phyloP scores from a whole-genome alignment of 2,329 filamentous ascomycete genomes.

The Aureobasidium subglaciale region DNA sequence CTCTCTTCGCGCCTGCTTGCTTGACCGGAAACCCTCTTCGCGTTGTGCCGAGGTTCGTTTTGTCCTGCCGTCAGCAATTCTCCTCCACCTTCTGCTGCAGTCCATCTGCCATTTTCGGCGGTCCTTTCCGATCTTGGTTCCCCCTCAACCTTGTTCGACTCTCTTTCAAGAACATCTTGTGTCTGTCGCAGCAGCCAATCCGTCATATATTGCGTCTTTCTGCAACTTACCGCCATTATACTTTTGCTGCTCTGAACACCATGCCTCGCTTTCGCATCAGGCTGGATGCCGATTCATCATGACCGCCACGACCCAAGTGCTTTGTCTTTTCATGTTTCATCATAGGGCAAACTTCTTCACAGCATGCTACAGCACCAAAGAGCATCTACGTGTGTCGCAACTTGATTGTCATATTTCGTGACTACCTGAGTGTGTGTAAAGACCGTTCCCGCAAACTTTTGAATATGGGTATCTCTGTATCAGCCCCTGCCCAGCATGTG shows the following conservation, averaged over 20 bases:
- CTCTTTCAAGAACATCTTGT: not conserved
- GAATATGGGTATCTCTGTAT: not conserved
- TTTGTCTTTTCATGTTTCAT: not conserved
- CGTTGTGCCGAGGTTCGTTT: slow-evolving; percentile 2
- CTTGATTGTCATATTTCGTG: not conserved
- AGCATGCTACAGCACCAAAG: not conserved
- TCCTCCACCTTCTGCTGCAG: not conserved
- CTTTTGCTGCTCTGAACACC: not conserved
- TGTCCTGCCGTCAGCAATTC: not conserved
- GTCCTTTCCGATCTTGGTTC: not conserved
- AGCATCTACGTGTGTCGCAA: not conserved
- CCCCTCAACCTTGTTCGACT: not conserved
- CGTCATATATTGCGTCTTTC: not conserved
- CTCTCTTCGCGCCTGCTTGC: not conserved
- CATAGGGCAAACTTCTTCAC: not conserved
- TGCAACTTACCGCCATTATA: not conserved
- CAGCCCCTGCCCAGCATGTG: not conserved
- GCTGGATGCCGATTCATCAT: no score
- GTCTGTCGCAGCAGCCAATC: not conserved
- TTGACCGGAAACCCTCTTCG: not conserved
- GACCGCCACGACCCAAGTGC: not conserved
- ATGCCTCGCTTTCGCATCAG: not conserved
- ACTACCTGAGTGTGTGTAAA: not conserved
- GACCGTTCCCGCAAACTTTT: not conserved
- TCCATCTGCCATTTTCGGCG: not conserved